Base-by-base conservation (phyloP, 2,329 filamentous ascomycete genomes). In the Colletotrichum agaves region DNA sequence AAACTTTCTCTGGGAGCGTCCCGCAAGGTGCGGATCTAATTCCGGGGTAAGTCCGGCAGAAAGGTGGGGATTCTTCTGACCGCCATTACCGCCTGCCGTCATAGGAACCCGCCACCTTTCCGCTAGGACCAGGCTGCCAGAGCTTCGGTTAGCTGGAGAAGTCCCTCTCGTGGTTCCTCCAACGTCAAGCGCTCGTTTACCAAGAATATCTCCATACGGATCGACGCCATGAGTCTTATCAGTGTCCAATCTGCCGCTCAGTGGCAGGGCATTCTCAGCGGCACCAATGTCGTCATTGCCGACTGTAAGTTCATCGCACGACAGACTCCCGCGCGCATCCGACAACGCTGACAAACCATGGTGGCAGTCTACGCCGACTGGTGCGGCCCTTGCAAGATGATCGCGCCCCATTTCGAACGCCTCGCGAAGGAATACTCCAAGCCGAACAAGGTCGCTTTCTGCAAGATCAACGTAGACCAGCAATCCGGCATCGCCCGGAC, bases 331-430 rank as follows among this genome's bases (percentile, higher is more conserved):
- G 63, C 43, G 57, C 61, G 59, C 69, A 58, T 63, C 33, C 56
- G 35, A n/a, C 13, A 23, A 27, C 53, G 47, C 60, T 67, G 61
- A 69, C 73, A 79, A 76, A 77, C 72, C 67, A 17, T 59, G 44
- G 12, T 72, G 73, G 56, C 74, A 97, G 93, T 98, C 85, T 97
- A 96, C 77, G 95, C 95, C 78, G 92, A 97, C 81, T 97, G 93
- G 93, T 98, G 94, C 79, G 92, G 91, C 63, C 94, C 95, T 75
- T 98, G 94, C 87, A 97, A 97, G 82, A 88, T 91, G 77, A 97
- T 98, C 72, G 93, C 93, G 56, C 95, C 95, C 19, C 88, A 92
- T 64, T 98, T 97, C 79, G 93, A 97, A 76, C 89, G 91, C 74
- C 90, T 98, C 66, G 88, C 94, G 53, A 85, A 86, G 67, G 91